Evolutionary conservation across 2,329 filamentous ascomycete genomes (phyloP).

Genomic region (Hymenotorrendiella dingleyae): DNA sequence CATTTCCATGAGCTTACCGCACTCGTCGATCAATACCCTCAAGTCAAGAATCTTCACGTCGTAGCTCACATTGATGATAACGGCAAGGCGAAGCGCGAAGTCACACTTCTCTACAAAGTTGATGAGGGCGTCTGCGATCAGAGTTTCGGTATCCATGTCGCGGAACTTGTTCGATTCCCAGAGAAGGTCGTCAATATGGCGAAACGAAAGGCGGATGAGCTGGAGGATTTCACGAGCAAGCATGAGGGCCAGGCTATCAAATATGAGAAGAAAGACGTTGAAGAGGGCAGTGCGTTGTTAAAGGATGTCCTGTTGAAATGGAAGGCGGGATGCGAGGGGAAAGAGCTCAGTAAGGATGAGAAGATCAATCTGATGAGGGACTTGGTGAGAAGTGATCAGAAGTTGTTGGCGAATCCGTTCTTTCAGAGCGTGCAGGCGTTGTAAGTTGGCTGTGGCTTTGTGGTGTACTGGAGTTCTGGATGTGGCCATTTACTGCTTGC

Average conservation of each 20-base stretch:
- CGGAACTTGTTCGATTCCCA: constrained; percentile 92
- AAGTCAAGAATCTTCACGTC: constrained; percentile 90
- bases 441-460: constrained; percentile 9
- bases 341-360: constrained; percentile 61
- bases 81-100: constrained; percentile 55
- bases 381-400: constrained; percentile 67
- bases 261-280: constrained; percentile 79
- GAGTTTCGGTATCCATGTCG: constrained; percentile 96
- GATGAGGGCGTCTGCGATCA: constrained; percentile 94
- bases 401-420: constrained; percentile 59
- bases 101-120: constrained; percentile 94
- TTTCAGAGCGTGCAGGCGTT: constrained; percentile 51
- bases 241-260: constrained; percentile 55
- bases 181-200: constrained; percentile 98
- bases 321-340: constrained; percentile 68
- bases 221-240: constrained; percentile 89
- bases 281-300: constrained; percentile 77
- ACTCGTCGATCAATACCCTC: constrained; percentile 75
- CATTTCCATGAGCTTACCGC: constrained; percentile 98
- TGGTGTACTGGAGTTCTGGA: not conserved
- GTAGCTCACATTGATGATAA: constrained; percentile 76
- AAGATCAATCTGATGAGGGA: constrained; percentile 75
- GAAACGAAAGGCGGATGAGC: constrained; percentile 95
- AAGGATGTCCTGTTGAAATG: constrained; percentile 79
- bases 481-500: no score